Conservation (phyloP, 2,329 filamentous ascomycete species). For the Mollisia scopiformis region DNA sequence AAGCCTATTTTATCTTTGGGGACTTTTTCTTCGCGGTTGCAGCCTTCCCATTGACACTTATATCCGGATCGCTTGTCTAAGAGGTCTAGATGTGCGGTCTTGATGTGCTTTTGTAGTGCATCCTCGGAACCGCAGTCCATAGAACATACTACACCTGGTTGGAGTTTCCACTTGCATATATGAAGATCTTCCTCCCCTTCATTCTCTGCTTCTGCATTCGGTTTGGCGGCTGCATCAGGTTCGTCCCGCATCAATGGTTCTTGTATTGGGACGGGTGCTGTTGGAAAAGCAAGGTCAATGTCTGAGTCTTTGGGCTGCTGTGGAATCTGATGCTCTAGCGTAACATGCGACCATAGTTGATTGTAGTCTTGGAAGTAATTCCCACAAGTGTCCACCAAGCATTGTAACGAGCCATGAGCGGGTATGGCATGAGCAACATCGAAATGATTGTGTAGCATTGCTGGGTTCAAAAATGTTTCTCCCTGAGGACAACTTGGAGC, state of each 20-base stretch:
- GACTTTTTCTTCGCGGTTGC: constrained; percentile 44
- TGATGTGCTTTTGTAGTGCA: constrained; percentile 58
- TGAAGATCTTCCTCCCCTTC: constrained; percentile 11
- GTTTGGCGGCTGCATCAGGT: neutral
- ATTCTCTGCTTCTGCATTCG: neutral
- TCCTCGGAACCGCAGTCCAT: constrained; percentile 38
- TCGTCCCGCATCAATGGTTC: neutral
- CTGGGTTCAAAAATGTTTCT: constrained; percentile 26
- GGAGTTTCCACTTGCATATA: constrained; percentile 32
- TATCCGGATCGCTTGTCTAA: constrained; percentile 52
- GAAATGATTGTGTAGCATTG: constrained; percentile 35
- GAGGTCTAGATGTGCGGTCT: constrained; percentile 50
- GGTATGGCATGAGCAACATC: constrained; percentile 34
- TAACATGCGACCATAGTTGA: constrained; percentile 31
- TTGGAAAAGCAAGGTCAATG: constrained; percentile 16
- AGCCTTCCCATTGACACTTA: constrained; percentile 59
- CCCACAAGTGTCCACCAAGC: constrained; percentile 30
- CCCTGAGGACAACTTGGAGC: constrained; percentile 28
- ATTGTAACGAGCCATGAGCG: constrained; percentile 29
- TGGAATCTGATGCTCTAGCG: constrained; percentile 27
- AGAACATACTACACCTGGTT: constrained; percentile 20
- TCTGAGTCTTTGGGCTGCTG: constrained; percentile 22
- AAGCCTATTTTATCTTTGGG: constrained; percentile 48
- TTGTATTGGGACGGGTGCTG: neutral
- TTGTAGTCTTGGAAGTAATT: constrained; percentile 27